Percentiles rank a stretch among this genome's conserved stretches.
phyloP scores from a whole-genome alignment of 2,329 filamentous ascomycete species.

The Microdochium bolleyi region DNA sequence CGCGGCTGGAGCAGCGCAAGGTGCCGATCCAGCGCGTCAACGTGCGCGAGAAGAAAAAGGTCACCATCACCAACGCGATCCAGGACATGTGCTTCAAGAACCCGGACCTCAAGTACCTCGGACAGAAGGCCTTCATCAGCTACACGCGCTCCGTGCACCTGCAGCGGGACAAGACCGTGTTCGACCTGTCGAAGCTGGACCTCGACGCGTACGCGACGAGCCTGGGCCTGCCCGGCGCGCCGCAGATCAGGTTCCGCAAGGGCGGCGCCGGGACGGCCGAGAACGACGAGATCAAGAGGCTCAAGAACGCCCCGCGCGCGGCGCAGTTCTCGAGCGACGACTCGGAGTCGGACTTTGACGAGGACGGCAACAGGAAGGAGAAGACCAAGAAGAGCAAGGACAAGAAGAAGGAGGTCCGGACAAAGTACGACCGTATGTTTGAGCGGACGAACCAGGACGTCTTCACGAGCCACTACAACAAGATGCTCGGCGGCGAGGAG shows the following conservation, averaged over 20 bases:
- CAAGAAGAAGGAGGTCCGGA: constrained; percentile 69
- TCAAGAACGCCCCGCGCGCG: constrained; percentile 77
- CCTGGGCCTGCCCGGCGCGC: constrained; percentile 81
- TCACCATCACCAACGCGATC: constrained; percentile 73
- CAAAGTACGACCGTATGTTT: constrained; percentile 98
- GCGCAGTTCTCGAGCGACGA: constrained; percentile 47
- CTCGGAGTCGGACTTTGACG: constrained; percentile 47
- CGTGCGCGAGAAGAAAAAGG: constrained; percentile 81
- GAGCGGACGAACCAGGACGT: constrained; percentile 95
- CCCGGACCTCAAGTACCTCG: constrained; percentile 86
- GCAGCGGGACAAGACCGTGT: constrained; percentile 87
- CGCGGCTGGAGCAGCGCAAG: constrained; percentile 78
- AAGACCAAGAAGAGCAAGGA: constrained; percentile 54
- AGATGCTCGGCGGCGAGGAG: constrained; percentile 56
- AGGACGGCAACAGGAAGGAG: constrained; percentile 47
- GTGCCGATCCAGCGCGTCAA: constrained; percentile 84
- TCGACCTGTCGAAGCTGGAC: constrained; percentile 74
- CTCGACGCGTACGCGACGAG: constrained; percentile 81
- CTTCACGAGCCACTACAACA: constrained; percentile 86
- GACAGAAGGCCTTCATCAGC: constrained; percentile 90
- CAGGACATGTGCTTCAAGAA: constrained; percentile 97
- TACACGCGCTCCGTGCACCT: constrained; percentile 80
- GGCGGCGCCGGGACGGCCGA: constrained; percentile 40
- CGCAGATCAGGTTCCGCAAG: constrained; percentile 88
- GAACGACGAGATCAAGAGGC: constrained; percentile 65